Evolutionary conservation across 2,329 filamentous ascomycete genomes (phyloP).

Genomic region (Davidsoniella eucalypti): DNA sequence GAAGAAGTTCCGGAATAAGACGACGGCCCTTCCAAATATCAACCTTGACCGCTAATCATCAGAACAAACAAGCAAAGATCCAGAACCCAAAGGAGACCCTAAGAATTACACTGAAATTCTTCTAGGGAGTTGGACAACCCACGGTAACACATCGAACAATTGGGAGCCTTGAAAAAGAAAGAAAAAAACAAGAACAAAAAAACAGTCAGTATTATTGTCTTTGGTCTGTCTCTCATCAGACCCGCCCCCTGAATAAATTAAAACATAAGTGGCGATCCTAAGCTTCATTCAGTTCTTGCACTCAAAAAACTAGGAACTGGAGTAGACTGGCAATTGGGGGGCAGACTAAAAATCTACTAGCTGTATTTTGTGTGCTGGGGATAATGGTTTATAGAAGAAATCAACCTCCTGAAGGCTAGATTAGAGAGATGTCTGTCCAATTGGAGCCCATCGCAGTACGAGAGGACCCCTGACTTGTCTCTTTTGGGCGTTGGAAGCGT

Average conservation of each 20-base stretch:
- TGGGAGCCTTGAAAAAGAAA: neutral
- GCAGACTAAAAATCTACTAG: neutral
- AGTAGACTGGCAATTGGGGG: neutral
- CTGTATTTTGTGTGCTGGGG: neutral
- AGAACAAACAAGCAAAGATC: too few relatives aligned
- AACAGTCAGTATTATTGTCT: neutral
- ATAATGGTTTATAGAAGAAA: neutral
- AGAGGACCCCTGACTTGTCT: slow-evolving; percentile 9
- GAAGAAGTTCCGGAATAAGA: too few relatives aligned
- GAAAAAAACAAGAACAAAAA: neutral
- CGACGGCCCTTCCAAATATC: too few relatives aligned
- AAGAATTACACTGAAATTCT: too few relatives aligned
- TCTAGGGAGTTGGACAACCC: too few relatives aligned
- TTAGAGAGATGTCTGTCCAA: neutral
- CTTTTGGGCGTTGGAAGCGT: slow-evolving; percentile 1
- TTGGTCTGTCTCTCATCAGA: neutral
- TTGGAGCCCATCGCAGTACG: slow-evolving; percentile 3
- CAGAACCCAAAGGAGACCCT: too few relatives aligned
- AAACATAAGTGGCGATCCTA: neutral
- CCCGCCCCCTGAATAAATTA: neutral
- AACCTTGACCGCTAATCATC: too few relatives aligned
- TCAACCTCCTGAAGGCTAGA: slow-evolving; percentile 4
- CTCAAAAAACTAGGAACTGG: neutral
- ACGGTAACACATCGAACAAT: too few relatives aligned
- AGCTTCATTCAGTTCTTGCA: too few relatives aligned